Percentiles rank a stretch among this genome's conserved stretches.
Evolutionary conservation across 768 basidiomycete species (phyloP).

Genomic region (Tylopilus felleus): DNA sequence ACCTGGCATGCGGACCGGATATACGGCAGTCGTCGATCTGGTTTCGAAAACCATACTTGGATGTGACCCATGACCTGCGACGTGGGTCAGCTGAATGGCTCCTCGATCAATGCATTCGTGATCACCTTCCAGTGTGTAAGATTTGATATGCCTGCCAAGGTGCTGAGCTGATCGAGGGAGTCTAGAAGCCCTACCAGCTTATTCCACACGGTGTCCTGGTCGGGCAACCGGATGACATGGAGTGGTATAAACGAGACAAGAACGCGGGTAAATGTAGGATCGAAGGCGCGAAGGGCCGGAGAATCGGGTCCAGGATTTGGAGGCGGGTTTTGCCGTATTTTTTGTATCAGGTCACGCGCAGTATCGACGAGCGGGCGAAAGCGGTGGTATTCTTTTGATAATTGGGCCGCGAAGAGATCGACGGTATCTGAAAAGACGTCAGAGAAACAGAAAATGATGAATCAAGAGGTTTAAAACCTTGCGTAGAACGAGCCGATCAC

Average conservation of each 20-base stretch:
- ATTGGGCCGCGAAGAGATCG: constrained; percentile 25
- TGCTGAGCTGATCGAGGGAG: constrained; percentile 51
- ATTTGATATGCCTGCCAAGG: constrained; percentile 41
- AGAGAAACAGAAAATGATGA: background rate
- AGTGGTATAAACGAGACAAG: constrained; percentile 68
- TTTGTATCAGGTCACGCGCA: constrained; percentile 17
- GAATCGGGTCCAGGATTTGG: constrained; percentile 43
- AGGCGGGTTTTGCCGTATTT: constrained; percentile 26
- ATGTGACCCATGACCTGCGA: constrained; percentile 49
- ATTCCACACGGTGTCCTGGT: constrained; percentile 50
- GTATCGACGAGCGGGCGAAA: constrained; percentile 16
- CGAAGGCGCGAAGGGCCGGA: constrained; percentile 53
- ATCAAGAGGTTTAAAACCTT: constrained; percentile 40
- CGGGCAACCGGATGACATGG: constrained; percentile 52
- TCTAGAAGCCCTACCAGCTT: constrained; percentile 48
- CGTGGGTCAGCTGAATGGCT: background rate
- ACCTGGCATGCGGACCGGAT: constrained; percentile 66
- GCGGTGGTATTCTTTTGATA: constrained; percentile 25
- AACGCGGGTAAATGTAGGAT: constrained; percentile 62
- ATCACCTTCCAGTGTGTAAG: constrained; percentile 64
- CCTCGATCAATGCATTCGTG: background rate
- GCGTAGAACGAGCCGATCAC: constrained; percentile 52
- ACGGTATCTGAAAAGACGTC: constrained; percentile 19
- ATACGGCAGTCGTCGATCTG: constrained; percentile 47
- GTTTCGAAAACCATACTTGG: constrained; percentile 44